These are phyloP conservation scores for Myriangium duriaei DNA, from an alignment of 2,329 filamentous ascomycete species.

Conservation along the genomic window DNA sequence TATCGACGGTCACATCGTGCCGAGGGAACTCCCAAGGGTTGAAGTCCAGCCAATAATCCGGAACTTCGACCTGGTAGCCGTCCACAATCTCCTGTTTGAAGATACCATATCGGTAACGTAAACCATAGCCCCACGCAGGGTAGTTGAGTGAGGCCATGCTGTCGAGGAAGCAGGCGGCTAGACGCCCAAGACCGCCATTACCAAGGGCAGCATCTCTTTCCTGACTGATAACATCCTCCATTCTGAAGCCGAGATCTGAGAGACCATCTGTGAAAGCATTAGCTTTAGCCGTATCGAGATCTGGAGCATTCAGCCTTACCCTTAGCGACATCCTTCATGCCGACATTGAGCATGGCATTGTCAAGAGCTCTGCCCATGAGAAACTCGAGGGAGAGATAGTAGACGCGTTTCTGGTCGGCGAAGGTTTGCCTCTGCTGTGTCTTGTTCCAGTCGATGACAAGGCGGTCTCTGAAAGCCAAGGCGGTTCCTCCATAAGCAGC, in stretches of 20 bases:
- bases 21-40: slow-evolving; percentile 98
- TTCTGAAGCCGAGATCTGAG: slow-evolving; percentile 80
- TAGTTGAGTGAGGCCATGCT: slow-evolving; percentile 90
- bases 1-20: slow-evolving; percentile 89
- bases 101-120: slow-evolving; percentile 86
- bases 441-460: slow-evolving; percentile 94
- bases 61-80: slow-evolving; percentile 94
- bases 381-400: slow-evolving; percentile 95
- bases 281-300: slow-evolving; percentile 7
- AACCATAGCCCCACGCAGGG: slow-evolving; percentile 92
- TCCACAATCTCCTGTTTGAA: slow-evolving; percentile 99
- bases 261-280: slow-evolving; percentile 54
- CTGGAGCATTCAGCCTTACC: slow-evolving; percentile 38
- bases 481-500: slow-evolving; percentile 87
- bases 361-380: slow-evolving; percentile 93
- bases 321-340: slow-evolving; percentile 71
- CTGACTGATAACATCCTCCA: slow-evolving; percentile 89
- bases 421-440: slow-evolving; percentile 95
- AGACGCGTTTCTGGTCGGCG: slow-evolving; percentile 81
- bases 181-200: slow-evolving; percentile 86
- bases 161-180: slow-evolving; percentile 94
- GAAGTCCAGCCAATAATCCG: slow-evolving; percentile 98
- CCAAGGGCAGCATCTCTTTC: slow-evolving; percentile 94
- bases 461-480: slow-evolving; percentile 79
- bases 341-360: slow-evolving; percentile 97